A percentile compares a stretch with the other conserved stretches of the same genome.
These are phyloP conservation scores for Claviceps maximensis DNA, from an alignment of 2,329 filamentous ascomycete species.

Conservation along the genomic window DNA sequence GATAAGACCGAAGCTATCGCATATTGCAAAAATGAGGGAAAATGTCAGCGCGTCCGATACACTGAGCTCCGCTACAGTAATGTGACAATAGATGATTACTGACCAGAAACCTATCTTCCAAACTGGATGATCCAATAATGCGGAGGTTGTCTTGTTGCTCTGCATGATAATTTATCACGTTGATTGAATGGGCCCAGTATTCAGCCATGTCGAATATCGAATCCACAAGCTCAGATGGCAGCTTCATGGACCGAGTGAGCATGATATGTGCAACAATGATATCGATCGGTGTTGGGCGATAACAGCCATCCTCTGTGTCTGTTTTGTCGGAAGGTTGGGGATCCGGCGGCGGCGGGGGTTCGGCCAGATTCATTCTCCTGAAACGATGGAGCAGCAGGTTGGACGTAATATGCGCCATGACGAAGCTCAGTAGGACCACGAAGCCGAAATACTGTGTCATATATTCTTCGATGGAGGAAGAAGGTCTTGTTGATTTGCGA, in stretches of 20 bases:
- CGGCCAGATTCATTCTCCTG: constrained; percentile 1
- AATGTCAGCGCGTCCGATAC: not conserved
- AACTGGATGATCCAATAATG: constrained; percentile 12
- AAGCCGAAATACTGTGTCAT: constrained; percentile 6
- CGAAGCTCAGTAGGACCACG: constrained; percentile 7
- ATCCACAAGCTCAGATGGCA: constrained; percentile 44
- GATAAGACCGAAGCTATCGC: constrained; percentile 23
- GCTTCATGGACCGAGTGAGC: constrained; percentile 26
- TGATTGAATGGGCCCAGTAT: constrained; percentile 44
- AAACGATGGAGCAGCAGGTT: constrained; percentile 10
- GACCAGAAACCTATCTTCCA: constrained; percentile 23
- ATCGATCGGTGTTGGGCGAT: constrained; percentile 31
- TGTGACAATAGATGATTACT: constrained; percentile 5
- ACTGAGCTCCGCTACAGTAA: not conserved
- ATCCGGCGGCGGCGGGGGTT: not conserved
- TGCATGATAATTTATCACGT: constrained; percentile 15
- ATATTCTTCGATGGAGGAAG: not conserved
- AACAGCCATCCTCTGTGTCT: constrained; percentile 5
- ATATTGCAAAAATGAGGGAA: constrained; percentile 2
- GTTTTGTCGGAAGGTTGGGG: constrained; percentile 4
- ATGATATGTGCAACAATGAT: constrained; percentile 35
- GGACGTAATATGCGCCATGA: constrained; percentile 18
- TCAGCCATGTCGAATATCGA: constrained; percentile 45
- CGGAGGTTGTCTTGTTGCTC: constrained; percentile 12
- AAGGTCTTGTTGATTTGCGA: not conserved